Conservation (phyloP, 2,329 filamentous ascomycete species). For the Trichoderma harzianum region DNA sequence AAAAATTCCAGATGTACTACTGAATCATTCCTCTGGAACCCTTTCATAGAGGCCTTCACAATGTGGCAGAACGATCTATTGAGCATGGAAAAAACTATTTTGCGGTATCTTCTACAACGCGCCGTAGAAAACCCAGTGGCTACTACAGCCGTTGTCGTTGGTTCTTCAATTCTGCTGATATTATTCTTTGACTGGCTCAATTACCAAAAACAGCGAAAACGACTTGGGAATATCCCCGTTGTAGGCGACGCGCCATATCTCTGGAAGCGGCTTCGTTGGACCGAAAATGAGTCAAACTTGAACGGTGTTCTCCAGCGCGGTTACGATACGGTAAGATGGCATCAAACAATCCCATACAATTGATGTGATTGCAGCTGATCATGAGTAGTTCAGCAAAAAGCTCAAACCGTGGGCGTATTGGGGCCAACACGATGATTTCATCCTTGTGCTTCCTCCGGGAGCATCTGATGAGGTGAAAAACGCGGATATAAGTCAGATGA, state of each 20-base stretch:
- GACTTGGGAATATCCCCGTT: background rate
- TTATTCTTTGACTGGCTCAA: background rate
- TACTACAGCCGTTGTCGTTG: background rate
- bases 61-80: background rate
- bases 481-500: conserved; percentile 1
- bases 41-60: background rate
- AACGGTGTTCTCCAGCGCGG: background rate
- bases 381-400: conserved; percentile 11
- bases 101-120: background rate
- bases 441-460: conserved; percentile 11
- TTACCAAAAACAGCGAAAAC: conserved; percentile 2
- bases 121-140: background rate
- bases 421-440: conserved; percentile 15
- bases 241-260: conserved; percentile 17
- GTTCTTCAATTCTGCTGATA: background rate
- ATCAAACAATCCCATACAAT: background rate
- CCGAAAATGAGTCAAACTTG: conserved; percentile 1
- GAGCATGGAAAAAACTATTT: background rate
- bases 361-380: background rate
- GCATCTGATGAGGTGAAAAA: conserved; percentile 12
- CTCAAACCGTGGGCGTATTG: conserved; percentile 2
- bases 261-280: conserved; percentile 13
- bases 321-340: background rate
- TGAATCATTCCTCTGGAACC: background rate
- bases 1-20: background rate